phyloP scores from a whole-genome alignment of 2,329 filamentous ascomycete genomes.

The Cladosporium phlei region DNA sequence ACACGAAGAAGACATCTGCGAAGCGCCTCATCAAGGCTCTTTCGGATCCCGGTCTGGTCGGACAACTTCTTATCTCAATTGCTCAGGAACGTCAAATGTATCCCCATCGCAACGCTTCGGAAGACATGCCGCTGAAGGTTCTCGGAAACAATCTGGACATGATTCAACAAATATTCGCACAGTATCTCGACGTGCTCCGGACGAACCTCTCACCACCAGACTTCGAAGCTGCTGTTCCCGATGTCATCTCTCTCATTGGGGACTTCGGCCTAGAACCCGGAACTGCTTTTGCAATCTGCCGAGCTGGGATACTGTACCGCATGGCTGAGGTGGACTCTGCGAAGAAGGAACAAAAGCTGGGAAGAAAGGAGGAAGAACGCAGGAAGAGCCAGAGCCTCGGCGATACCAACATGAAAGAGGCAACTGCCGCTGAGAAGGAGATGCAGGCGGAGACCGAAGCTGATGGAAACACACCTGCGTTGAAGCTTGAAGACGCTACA shows the following conservation, averaged over 20 bases:
- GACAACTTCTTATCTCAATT: constrained; percentile 80
- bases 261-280: constrained; percentile 75
- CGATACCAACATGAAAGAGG: constrained; percentile 46
- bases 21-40: constrained; percentile 75
- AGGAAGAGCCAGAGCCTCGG: constrained; percentile 26
- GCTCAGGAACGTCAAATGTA: constrained; percentile 87
- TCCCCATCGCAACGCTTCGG: constrained; percentile 67
- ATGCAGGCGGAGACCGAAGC: constrained; percentile 4
- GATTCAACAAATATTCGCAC: constrained; percentile 75
- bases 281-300: constrained; percentile 78
- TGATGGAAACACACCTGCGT: not conserved
- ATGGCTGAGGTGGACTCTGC: constrained; percentile 45
- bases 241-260: constrained; percentile 65
- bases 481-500: constrained; percentile 19
- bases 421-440: constrained; percentile 6
- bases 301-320: constrained; percentile 66
- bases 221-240: constrained; percentile 74
- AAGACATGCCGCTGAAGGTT: constrained; percentile 78
- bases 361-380: constrained; percentile 24
- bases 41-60: constrained; percentile 70
- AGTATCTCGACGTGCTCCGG: constrained; percentile 85
- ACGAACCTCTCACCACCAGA: constrained; percentile 70
- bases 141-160: constrained; percentile 86
- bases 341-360: constrained; percentile 28
- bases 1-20: constrained; percentile 62